These are phyloP conservation scores for Suhomyces wounanorum DNA, from an alignment of 1,139 yeast genomes.

Conservation along the genomic window DNA sequence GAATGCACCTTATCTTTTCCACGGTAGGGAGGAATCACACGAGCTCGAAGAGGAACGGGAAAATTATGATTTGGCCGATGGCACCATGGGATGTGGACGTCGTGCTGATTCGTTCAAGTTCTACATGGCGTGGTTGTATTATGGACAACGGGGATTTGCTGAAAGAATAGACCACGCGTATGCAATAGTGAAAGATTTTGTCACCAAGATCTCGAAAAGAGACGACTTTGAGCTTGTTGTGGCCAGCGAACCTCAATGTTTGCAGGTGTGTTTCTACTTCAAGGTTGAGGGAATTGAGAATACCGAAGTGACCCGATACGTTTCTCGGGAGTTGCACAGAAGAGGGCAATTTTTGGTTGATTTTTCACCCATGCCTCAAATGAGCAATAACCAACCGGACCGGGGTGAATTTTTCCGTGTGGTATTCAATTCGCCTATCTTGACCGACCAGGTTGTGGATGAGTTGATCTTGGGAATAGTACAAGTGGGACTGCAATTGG, in stretches of 20 bases:
- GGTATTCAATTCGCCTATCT: constrained; percentile 75
- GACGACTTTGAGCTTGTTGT: constrained; percentile 54
- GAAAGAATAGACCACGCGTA: constrained; percentile 73
- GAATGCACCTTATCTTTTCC: constrained; percentile 81
- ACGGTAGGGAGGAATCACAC: constrained; percentile 46
- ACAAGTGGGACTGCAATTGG: constrained; percentile 4
- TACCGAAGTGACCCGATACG: constrained; percentile 61
- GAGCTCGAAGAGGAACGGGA: constrained; percentile 47
- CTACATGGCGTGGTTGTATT: constrained; percentile 80
- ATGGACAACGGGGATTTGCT: constrained; percentile 61
- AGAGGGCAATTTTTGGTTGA: constrained; percentile 72
- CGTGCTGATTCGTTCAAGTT: constrained; percentile 81
- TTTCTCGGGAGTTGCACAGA: constrained; percentile 63
- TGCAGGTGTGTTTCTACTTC: constrained; percentile 83
- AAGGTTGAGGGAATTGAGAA: constrained; percentile 47
- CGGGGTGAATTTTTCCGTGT: constrained; percentile 83
- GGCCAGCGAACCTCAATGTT: constrained; percentile 63
- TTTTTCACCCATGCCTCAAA: constrained; percentile 72
- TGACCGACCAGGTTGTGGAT: constrained; percentile 40
- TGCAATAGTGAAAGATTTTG: constrained; percentile 62
- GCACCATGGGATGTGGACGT: constrained; percentile 93
- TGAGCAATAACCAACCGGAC: constrained; percentile 34
- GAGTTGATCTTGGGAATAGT: constrained; percentile 40
- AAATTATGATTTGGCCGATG: constrained; percentile 80
- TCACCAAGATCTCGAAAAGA: constrained; percentile 37